Base-by-base conservation (phyloP, 129 eudicot species). In the Flaveria ramosissima region DNA sequence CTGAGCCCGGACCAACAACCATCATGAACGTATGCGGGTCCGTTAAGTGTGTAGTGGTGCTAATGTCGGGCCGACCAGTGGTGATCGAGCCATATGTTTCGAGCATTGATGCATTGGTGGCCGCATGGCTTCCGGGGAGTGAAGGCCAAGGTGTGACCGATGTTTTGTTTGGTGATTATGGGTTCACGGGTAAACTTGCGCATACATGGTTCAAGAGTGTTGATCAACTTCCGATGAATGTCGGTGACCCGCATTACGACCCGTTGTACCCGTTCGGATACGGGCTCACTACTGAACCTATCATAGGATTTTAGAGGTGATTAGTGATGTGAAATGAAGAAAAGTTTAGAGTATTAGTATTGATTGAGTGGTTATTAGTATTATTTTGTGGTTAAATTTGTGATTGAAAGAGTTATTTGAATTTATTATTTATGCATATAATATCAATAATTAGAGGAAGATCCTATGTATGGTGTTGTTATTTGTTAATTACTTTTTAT, bases 41-140 rank as follows among this genome's bases (percentile, higher is more conserved):
- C 0, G 71, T 90, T 14, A 85, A 87, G 75, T 92, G 97, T 74
- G 89, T 85, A 17, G 92, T 89, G 1, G 88, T 90, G 71, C 81
- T 90, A 10, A 69, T 90, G 14, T 64, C 89, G 0, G 97, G 97
- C 7, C 77, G 97, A 0, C 94, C 97, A 0, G 92, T 91, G 6
- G 94, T 86, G 51, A 83, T 91, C 0, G 85, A 85, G 67, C 96
- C 96, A 0, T 85, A 87, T 27, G 75, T 90, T 63, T 39, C 76
- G 1, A 78, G 53, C 6, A 84, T 91, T 41, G 89, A 86, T 16
- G 97, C 89, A 3, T 83, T 91, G 9, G 87, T 91, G 66, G 89
- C 92, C 24, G 97, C 92, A 20, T 91, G 92, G 93, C 87, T 91
- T 26, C 97, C 94, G 4, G 97, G 97, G 65, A 82, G 82, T 0